Base-by-base conservation (phyloP, 306 rosid genomes). In the Cucurbita pepo region DNA sequence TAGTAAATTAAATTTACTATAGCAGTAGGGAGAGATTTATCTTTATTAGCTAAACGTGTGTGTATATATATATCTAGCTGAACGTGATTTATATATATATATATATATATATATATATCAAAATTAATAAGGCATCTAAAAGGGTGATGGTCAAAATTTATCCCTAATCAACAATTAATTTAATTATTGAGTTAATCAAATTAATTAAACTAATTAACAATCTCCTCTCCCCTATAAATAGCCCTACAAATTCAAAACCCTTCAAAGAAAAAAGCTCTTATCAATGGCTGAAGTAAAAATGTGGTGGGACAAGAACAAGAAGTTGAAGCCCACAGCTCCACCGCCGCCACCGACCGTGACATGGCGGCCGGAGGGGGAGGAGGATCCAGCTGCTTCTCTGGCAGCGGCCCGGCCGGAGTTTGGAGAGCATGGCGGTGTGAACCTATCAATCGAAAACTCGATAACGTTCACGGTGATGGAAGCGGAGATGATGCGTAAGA, bases 401-500 rank as follows among this genome's bases (percentile, higher is more conserved):
- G 97, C 97, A 0, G 62, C 63, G n/a, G 86, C 84, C 2, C 85
- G 97, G 1, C 98, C 91, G 40, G 98, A 94, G 75, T 94, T 94
- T 52, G 98, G 98, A 5, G 97, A 94, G 82, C 98, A 94, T 56
- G 98, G 98, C 0, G 98, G 98, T 0, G 97, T 94, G 1, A 94
- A 94, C 89, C 87, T 94, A 97, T 94, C 98, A 12, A 90, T 94
- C 25, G 98, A 94, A 75, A 94, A 97, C 4, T 94, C 98, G 0
- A 96, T 91, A 7, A 89, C 98, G 2, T 94, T 94, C 86, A 94
- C 98, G 0, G 98, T 94, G 52, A 94, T 94, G 91, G 98, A 90
- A 18, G 95, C 98, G 0, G 98, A 94, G 51, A 90, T 96, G 21
- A 82, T 94, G 86, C 82, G 92, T 0, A 87, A 86, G 8, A 90